These are phyloP conservation scores for Macrolepiota dolichaula DNA, from an alignment of 768 basidiomycete genomes.

Conservation along the genomic window DNA sequence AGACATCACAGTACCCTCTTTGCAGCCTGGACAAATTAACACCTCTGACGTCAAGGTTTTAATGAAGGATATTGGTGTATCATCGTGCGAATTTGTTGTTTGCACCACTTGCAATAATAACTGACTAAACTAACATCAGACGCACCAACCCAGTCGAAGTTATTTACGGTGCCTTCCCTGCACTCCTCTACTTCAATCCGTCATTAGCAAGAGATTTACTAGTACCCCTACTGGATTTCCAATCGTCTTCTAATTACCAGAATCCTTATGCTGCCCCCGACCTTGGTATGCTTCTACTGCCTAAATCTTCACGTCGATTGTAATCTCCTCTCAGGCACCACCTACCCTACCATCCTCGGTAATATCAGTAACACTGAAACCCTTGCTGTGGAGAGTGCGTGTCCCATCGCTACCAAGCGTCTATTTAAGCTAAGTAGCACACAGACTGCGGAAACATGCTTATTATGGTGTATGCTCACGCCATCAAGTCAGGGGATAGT, in stretches of 20 bases:
- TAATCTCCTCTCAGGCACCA: not conserved
- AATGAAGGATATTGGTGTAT: constrained; percentile 43
- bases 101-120: constrained; percentile 3
- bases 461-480: constrained; percentile 47
- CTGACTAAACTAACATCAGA: not conserved
- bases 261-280: constrained; percentile 27
- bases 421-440: not conserved
- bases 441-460: constrained; percentile 59
- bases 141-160: constrained; percentile 43
- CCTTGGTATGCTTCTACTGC: constrained; percentile 20
- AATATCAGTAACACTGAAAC: constrained; percentile 12
- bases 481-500: constrained; percentile 24
- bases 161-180: constrained; percentile 40
- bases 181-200: constrained; percentile 41
- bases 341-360: constrained; percentile 15
- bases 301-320: not conserved
- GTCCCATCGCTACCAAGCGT: not conserved
- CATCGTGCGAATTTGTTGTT: constrained; percentile 32
- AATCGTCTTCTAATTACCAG: constrained; percentile 21
- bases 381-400: constrained; percentile 23
- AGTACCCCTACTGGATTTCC: constrained; percentile 48
- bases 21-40: constrained; percentile 26
- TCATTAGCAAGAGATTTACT: constrained; percentile 38
- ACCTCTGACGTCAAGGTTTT: constrained; percentile 40
- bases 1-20: constrained; percentile 38